phyloP scores from a whole-genome alignment of 2,329 filamentous ascomycete genomes.

The Pseudogymnoascus sp. region DNA sequence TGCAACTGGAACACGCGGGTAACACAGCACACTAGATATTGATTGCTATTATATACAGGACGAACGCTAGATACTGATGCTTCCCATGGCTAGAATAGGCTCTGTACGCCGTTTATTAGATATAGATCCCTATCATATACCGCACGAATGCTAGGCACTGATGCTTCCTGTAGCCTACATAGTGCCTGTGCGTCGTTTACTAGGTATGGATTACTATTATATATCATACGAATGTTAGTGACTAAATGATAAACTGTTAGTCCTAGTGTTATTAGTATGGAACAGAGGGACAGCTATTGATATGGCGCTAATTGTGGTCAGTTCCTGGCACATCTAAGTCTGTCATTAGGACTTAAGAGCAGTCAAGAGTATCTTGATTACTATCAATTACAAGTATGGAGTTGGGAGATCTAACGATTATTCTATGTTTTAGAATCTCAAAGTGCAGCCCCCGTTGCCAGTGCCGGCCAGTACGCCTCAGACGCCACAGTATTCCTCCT shows the following conservation, averaged over 20 bases:
- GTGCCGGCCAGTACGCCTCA: neutral
- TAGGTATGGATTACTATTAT: neutral
- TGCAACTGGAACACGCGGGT: no score
- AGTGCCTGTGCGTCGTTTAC: neutral
- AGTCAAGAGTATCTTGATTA: neutral
- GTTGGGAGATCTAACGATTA: conserved; percentile 1
- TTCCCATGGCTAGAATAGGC: no score
- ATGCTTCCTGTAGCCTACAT: no score
- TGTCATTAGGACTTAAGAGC: neutral
- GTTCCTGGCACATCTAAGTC: no score
- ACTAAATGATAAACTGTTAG: neutral
- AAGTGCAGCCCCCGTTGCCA: neutral
- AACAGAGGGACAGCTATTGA: neutral
- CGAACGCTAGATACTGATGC: neutral
- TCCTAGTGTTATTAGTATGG: neutral
- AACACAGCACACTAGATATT: no score
- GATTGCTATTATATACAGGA: no score
- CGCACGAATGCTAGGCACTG: neutral
- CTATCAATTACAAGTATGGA: neutral
- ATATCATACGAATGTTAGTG: neutral
- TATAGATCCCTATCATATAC: neutral
- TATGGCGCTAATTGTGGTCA: neutral
- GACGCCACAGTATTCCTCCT: neutral
- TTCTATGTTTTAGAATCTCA: neutral
- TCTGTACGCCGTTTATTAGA: neutral